A percentile compares a stretch with the other conserved stretches of the same genome.
Evolutionary conservation across 2,329 filamentous ascomycete species (phyloP).

Genomic region (Fusarium napiforme): DNA sequence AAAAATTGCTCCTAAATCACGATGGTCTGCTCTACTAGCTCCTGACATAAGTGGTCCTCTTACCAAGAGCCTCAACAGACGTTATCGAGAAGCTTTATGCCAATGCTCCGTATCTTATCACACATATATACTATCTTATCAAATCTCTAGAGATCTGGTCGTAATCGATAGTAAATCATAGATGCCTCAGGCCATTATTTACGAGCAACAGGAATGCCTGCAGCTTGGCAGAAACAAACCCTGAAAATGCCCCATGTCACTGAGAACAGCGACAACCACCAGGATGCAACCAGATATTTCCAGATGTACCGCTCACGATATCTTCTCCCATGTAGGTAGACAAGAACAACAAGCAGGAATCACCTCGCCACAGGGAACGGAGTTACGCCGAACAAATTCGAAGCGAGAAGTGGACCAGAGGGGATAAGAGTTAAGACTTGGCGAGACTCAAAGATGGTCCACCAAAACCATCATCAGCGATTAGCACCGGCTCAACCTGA

Average conservation of each 20-base stretch:
- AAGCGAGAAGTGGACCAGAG: slow-evolving; percentile 5
- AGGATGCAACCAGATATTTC: slow-evolving; percentile 24
- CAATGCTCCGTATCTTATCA: not conserved
- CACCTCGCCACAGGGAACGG: slow-evolving; percentile 22
- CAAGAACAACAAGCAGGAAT: slow-evolving; percentile 1
- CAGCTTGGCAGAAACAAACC: not conserved
- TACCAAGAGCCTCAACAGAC: slow-evolving; percentile 10
- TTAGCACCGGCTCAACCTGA: not conserved
- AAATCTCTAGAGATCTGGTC: not conserved
- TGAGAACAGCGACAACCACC: slow-evolving; percentile 28
- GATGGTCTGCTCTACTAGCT: not conserved
- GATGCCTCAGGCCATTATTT: not conserved
- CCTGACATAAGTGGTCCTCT: slow-evolving; percentile 1
- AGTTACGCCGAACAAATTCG: slow-evolving; percentile 25
- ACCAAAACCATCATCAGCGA: slow-evolving; percentile 3
- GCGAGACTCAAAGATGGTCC: slow-evolving; percentile 3
- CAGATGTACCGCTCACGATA: slow-evolving; percentile 23
- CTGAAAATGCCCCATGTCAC: not conserved
- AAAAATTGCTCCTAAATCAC: not conserved
- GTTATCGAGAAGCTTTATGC: not conserved
- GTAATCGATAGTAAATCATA: not conserved
- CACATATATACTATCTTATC: slow-evolving; percentile 1
- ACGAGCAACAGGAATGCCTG: not conserved
- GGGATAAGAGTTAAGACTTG: slow-evolving; percentile 5
- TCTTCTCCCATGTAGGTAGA: slow-evolving; percentile 10